Percentiles rank a stretch among this genome's conserved stretches.
phyloP scores from a whole-genome alignment of 495 filamentous ascomycete genomes.

The Aspergillus bridgeri region DNA sequence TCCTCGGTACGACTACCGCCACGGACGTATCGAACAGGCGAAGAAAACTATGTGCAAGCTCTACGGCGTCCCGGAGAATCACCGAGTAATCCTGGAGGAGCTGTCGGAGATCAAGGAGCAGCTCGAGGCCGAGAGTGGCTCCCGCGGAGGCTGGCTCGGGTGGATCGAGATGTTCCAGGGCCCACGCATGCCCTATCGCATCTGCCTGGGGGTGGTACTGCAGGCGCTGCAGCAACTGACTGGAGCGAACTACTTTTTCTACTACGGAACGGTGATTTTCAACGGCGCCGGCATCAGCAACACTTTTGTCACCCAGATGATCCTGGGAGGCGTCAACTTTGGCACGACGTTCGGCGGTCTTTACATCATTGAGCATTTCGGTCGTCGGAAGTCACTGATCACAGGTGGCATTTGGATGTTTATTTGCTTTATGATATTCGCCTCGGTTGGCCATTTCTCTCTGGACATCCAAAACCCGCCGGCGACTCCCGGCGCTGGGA shows the following conservation, averaged over 20 bases:
- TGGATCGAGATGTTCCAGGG: conserved; percentile 54
- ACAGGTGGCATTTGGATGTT: conserved; percentile 66
- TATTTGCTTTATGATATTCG: conserved; percentile 66
- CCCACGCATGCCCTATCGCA: conserved; percentile 64
- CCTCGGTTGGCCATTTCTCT: conserved; percentile 60
- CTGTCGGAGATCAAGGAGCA: conserved; percentile 60
- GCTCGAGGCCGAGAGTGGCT: conserved; percentile 49
- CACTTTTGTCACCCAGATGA: conserved; percentile 67
- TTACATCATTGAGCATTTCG: conserved; percentile 65
- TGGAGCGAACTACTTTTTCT: conserved; percentile 63
- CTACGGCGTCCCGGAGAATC: conserved; percentile 61
- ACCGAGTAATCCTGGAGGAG: conserved; percentile 60
- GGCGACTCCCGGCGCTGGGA: conserved; percentile 56
- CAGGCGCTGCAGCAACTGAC: conserved; percentile 49
- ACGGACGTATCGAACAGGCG: conserved; percentile 58
- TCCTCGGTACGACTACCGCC: conserved; percentile 65
- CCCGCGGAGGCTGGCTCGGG: conserved; percentile 27
- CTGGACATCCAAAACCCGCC: conserved; percentile 50
- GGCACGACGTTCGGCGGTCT: conserved; percentile 64
- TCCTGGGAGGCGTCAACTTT: conserved; percentile 70
- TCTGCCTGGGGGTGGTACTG: conserved; percentile 58
- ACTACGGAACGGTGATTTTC: conserved; percentile 72
- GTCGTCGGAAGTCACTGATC: conserved; percentile 63
- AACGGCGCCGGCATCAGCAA: conserved; percentile 61
- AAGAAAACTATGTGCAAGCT: conserved; percentile 60